These are phyloP conservation scores for Takakia lepidozioides DNA, from an alignment of 225 moss, liverwort and hornwort species.

Conservation along the genomic window DNA sequence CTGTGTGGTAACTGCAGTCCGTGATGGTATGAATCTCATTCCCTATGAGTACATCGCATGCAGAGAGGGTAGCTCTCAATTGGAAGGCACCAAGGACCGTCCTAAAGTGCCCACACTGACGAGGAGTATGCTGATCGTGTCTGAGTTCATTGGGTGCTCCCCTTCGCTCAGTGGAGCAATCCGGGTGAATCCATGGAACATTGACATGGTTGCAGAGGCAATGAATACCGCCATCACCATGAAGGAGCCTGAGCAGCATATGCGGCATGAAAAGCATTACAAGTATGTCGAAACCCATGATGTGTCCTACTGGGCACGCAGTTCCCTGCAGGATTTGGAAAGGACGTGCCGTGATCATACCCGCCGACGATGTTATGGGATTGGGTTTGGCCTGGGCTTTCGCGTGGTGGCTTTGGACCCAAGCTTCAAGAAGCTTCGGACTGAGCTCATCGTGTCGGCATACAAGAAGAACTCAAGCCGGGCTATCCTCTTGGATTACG, in stretches of 20 bases:
- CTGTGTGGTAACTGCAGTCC: slow-evolving; percentile 89
- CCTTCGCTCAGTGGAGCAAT: slow-evolving; percentile 98
- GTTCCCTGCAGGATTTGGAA: slow-evolving; percentile 56
- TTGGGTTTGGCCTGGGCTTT: slow-evolving; percentile 50
- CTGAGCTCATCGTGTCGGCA: slow-evolving; percentile 46
- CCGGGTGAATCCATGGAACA: slow-evolving; percentile 98
- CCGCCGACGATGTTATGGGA: slow-evolving; percentile 34
- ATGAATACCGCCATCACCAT: slow-evolving; percentile 92
- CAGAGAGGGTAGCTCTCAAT: slow-evolving; percentile 62
- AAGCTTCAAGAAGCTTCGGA: slow-evolving; percentile 44
- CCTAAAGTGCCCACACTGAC: slow-evolving; percentile 24
- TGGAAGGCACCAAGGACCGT: slow-evolving; percentile 11
- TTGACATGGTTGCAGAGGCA: slow-evolving; percentile 91
- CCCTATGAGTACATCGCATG: slow-evolving; percentile 95
- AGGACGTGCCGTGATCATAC: slow-evolving; percentile 42
- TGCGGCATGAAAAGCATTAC: slow-evolving; percentile 96
- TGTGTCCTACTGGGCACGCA: slow-evolving; percentile 85
- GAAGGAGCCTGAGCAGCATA: slow-evolving; percentile 80
- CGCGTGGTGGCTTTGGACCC: slow-evolving; percentile 49
- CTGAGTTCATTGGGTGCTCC: slow-evolving; percentile 97
- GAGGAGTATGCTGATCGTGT: slow-evolving; percentile 97
- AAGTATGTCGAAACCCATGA: slow-evolving; percentile 87
- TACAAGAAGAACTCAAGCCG: slow-evolving; percentile 45
- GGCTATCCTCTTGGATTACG: slow-evolving; percentile 46
- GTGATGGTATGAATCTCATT: slow-evolving; percentile 94